Evolutionary conservation across 2,329 filamentous ascomycete genomes (phyloP), one percentile per base, ranked within the genome.

Genomic region (Aspergillus awamori): DNA sequence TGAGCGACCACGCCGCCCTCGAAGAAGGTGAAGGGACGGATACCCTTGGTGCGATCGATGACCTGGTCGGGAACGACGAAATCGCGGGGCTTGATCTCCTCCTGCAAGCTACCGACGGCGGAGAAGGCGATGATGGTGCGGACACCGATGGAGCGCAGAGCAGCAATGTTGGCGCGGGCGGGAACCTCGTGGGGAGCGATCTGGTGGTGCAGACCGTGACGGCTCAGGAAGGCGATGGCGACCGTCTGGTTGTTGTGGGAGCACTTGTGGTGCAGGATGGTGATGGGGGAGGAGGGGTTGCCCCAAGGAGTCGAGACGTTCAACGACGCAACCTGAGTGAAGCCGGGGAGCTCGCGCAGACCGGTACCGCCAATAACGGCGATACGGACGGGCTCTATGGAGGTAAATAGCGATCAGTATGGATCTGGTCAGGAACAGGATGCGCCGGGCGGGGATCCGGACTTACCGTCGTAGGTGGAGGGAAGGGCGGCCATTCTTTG

Each of bases 61-160:
- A 96, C 86, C 82, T 99, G 95, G 79, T 97, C 93, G 0, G 94
- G 95, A 11, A 99, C 86, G 55, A 98, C 91, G 77, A 99, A 99
- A 82, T 99, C 95, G 80, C 95, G 90, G 47, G 95, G 95, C 80
- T 91, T 92, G 77, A 99, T 94, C 73, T 92, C 87, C 81, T 97
- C 95, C 75, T 90, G 92, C 74, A 99, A 82, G 72, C 90, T 94
- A 64, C 95, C 95, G 60, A 99, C 95, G 53, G 95, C 95, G 66
- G 90, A 94, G 82, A 99, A 99, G 65, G 94, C 93, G 74, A 99
- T 91, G 76, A 98, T 87, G 75, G 88, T 91, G 72, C 93, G 89
- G 49, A 98, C 95, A 67, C 95, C 95, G 63, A 99, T 84, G 70
- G 87, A 88, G 67, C 95, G 89, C 65, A 99, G 84, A n/a, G 95